Base-by-base conservation (phyloP, 1,284 basidiomycete species). In the Cutaneotrichosporon sp. region DNA sequence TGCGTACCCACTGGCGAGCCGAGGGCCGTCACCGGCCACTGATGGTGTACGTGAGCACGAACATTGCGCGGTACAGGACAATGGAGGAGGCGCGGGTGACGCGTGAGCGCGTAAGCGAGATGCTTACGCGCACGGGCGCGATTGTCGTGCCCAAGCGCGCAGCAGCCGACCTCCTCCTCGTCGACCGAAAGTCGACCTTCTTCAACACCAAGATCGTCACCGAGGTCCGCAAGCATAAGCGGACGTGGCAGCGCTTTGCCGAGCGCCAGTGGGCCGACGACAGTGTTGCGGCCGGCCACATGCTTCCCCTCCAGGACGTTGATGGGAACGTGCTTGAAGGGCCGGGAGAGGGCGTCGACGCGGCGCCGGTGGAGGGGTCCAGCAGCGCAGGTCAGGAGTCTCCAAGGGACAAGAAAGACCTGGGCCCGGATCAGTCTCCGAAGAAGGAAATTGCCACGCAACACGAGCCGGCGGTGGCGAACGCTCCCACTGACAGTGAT, bases 251-350 rank as follows among this genome's bases (percentile, higher is more conserved):
- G 56, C 59, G 56, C 21, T 37, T 70, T 10, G 69, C 52, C 12
- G 67, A 72, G 61, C 55, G 68, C 40, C 60, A 65, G 35, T 73
- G 71, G 71, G 66, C 72, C 26, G 65, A 70, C 18, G 44, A 33
- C 18, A 66, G 63, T 45, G 23, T 64, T 7, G 50, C 34, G 13
- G 23, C 47, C 2, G 54, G 51, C n/a, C 49, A 47, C 49, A 45
- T 70, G 39, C 18, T 55, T 37, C 33, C 30, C 33, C 22, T 45
- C 9, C 30, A 35, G 43, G 34, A 36, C 15, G 5, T 53, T 15
- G 46, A 47, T 17, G 39, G 38, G 23, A 30, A 35, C 14, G 8
- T 18, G 10, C 13, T 39, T 13, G 20, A 33, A 3, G 30, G 14
- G 30, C 33, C 33, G 30, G 47, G 10, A 13, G 43, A 30, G 10